A percentile compares a stretch with the other conserved stretches of the same genome.
Evolutionary conservation across 441 rosid genomes (phyloP).

Genomic region (Gossypium gossypioides): DNA sequence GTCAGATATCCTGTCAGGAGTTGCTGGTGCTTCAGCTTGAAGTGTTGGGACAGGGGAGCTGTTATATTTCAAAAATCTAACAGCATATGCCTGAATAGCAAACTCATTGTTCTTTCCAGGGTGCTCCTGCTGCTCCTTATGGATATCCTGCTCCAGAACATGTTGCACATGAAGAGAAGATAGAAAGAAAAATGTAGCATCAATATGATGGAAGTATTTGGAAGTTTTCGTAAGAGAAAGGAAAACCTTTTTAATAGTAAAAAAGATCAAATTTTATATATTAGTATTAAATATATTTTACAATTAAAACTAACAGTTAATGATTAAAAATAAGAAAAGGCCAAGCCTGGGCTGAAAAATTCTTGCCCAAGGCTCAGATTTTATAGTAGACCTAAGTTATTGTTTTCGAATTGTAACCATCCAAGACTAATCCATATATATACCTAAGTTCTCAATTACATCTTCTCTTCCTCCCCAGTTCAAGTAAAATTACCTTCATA

Average conservation of each 20-base stretch:
- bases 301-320: background rate
- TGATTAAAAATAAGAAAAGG: background rate
- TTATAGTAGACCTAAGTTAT: background rate
- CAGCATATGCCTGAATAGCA: conserved; percentile 67
- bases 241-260: background rate
- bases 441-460: background rate
- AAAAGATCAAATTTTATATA: background rate
- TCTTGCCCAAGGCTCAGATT: background rate
- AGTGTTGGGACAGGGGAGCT: conserved; percentile 34
- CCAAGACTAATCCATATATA: background rate
- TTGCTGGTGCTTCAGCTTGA: conserved; percentile 57
- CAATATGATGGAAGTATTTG: background rate
- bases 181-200: conserved; percentile 1
- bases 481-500: conserved; percentile 5
- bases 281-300: background rate
- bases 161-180: conserved; percentile 1
- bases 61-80: conserved; percentile 61
- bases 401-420: background rate
- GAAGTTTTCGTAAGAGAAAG: conserved; percentile 3
- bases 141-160: conserved; percentile 42
- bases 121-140: conserved; percentile 32
- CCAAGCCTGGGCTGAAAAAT: background rate
- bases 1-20: conserved; percentile 50
- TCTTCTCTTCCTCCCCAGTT: background rate
- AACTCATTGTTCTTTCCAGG: conserved; percentile 27